These are phyloP conservation scores for Crithidia fasciculata DNA, from an alignment of 208 protist genomes.

Conservation along the genomic window DNA sequence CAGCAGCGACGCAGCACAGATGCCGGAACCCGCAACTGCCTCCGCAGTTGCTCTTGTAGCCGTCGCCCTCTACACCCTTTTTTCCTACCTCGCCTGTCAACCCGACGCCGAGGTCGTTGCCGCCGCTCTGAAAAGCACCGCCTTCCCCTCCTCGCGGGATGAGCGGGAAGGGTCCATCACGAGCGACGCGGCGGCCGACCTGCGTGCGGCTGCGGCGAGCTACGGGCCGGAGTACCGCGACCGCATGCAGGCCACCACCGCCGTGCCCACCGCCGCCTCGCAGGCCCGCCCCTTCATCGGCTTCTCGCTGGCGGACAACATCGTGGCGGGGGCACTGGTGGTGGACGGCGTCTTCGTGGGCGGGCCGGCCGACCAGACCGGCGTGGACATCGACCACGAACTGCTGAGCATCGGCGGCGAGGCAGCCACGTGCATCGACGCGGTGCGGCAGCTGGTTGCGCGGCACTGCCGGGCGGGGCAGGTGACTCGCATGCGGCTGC, in stretches of 20 bases:
- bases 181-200: conserved; percentile 16
- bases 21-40: too few relatives aligned
- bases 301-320: conserved; percentile 58
- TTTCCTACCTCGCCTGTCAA: too few relatives aligned
- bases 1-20: too few relatives aligned
- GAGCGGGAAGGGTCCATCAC: conserved; percentile 13
- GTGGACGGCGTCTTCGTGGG: conserved; percentile 55
- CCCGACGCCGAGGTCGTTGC: too few relatives aligned
- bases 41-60: too few relatives aligned
- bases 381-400: conserved; percentile 49
- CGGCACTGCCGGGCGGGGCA: conserved; percentile 42
- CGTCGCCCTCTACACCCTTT: too few relatives aligned
- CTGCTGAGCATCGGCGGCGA: conserved; percentile 36
- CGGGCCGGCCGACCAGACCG: conserved; percentile 43
- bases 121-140: too few relatives aligned
- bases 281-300: conserved; percentile 45
- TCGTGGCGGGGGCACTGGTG: conserved; percentile 36
- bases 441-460: conserved; percentile 36
- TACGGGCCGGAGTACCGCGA: conserved; percentile 33
- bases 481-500: conserved; percentile 31
- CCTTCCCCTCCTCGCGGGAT: too few relatives aligned
- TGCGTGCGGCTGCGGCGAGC: conserved; percentile 22
- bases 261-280: conserved; percentile 16
- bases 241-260: conserved; percentile 27
- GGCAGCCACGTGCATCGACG: conserved; percentile 23